Percentiles rank a stretch among this genome's conserved stretches.
phyloP scores from a whole-genome alignment of 2,329 filamentous ascomycete genomes.

The Colletotrichum orbiculare region DNA sequence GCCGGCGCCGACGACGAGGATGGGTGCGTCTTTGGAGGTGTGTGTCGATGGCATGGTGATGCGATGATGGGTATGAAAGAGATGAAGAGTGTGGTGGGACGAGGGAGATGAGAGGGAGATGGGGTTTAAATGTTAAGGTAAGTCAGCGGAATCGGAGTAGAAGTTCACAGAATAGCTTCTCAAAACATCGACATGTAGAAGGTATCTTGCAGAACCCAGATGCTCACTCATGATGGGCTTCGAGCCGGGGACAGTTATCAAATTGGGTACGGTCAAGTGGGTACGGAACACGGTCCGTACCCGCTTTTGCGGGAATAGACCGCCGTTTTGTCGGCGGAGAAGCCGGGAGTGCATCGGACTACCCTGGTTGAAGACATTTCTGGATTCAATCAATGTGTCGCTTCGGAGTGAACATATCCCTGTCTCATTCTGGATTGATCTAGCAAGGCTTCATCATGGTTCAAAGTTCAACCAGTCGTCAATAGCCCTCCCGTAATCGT shows the following conservation, averaged over 20 bases:
- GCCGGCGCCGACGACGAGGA: conserved; percentile 46
- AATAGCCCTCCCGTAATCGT: conserved; percentile 49
- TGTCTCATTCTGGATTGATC: background rate
- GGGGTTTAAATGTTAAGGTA: background rate
- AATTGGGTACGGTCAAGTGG: background rate
- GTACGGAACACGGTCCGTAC: conserved; percentile 18
- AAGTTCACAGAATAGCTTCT: too few relatives aligned
- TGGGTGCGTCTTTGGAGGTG: conserved; percentile 36
- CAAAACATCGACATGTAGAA: too few relatives aligned
- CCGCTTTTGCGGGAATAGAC: conserved; percentile 6
- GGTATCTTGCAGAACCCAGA: background rate
- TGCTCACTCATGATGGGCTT: background rate
- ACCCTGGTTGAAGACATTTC: too few relatives aligned
- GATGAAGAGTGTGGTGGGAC: background rate
- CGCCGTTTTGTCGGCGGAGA: background rate
- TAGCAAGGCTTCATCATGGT: background rate
- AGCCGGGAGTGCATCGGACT: too few relatives aligned
- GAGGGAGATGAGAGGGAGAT: background rate
- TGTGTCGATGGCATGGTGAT: conserved; percentile 1
- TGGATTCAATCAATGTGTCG: too few relatives aligned
- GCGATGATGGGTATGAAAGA: background rate
- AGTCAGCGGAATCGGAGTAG: background rate
- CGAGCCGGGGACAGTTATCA: background rate
- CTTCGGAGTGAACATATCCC: background rate
- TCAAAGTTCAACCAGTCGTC: conserved; percentile 46